These are phyloP conservation scores for Antitrichia curtipendula DNA, from an alignment of 225 moss, liverwort and hornwort genomes.

Conservation along the genomic window DNA sequence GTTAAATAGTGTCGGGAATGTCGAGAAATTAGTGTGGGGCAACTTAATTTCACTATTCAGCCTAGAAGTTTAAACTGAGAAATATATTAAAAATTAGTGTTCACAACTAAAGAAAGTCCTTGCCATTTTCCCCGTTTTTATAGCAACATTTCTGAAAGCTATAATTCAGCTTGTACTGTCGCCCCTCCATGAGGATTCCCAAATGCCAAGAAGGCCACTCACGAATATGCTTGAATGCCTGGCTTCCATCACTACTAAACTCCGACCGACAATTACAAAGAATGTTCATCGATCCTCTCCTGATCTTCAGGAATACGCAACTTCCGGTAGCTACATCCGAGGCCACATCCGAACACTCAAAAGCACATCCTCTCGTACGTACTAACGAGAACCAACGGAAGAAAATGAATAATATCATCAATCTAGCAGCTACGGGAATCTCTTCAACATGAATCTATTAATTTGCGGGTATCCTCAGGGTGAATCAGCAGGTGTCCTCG, in stretches of 20 bases:
- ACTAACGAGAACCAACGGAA: neutral
- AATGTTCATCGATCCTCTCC: neutral
- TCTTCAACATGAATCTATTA: neutral
- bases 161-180: neutral
- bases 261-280: neutral
- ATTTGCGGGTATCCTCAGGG: too few relatives aligned
- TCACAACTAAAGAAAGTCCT: neutral
- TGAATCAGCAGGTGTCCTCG: neutral
- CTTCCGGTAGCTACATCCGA: neutral
- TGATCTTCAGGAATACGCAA: neutral
- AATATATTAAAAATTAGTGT: neutral
- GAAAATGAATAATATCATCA: neutral
- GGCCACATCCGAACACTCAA: neutral
- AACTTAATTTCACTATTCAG: too few relatives aligned
- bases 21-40: too few relatives aligned
- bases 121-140: neutral
- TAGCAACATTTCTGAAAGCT: neutral
- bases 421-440: neutral
- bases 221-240: neutral
- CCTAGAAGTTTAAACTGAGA: too few relatives aligned
- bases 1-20: too few relatives aligned
- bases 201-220: neutral
- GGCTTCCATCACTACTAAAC: neutral
- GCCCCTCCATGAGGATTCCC: neutral
- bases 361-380: neutral